phyloP scores from a whole-genome alignment of 495 filamentous ascomycete species.

The Acidiella bohemica region DNA sequence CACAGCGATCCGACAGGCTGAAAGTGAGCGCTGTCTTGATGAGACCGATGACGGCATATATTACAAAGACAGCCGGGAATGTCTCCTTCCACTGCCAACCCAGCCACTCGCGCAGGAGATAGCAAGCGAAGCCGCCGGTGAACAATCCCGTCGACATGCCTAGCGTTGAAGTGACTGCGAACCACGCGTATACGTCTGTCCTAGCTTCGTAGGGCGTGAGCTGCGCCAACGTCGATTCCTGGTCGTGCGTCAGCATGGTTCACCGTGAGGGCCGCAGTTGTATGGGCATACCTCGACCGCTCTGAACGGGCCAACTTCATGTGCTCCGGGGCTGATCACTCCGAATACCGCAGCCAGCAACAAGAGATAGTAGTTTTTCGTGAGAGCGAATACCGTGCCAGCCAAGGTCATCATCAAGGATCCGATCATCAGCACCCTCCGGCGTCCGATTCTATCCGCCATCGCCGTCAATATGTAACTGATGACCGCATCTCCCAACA shows the following conservation, averaged over 20 bases:
- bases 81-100: slow-evolving; percentile 44
- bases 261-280: not conserved
- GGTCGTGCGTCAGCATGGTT: slow-evolving; percentile 20
- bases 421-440: slow-evolving; percentile 49
- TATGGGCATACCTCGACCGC: slow-evolving; percentile 40
- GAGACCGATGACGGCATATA: slow-evolving; percentile 53
- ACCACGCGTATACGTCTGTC: slow-evolving; percentile 72
- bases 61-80: slow-evolving; percentile 54
- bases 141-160: slow-evolving; percentile 53
- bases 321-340: slow-evolving; percentile 54
- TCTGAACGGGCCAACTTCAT: slow-evolving; percentile 38
- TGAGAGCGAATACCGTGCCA: slow-evolving; percentile 54
- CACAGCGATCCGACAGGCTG: slow-evolving; percentile 44
- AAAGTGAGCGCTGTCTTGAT: slow-evolving; percentile 52
- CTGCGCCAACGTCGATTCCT: slow-evolving; percentile 68
- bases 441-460: slow-evolving; percentile 59
- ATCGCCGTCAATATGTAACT: slow-evolving; percentile 60
- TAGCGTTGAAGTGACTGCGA: slow-evolving; percentile 51
- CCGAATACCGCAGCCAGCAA: slow-evolving; percentile 61
- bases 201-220: slow-evolving; percentile 46
- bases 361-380: slow-evolving; percentile 57
- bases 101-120: slow-evolving; percentile 34
- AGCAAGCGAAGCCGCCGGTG: slow-evolving; percentile 51
- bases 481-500: slow-evolving; percentile 64
- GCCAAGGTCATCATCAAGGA: slow-evolving; percentile 51